phyloP scores from a whole-genome alignment of 2,329 filamentous ascomycete genomes.

The Alternaria infectoria region DNA sequence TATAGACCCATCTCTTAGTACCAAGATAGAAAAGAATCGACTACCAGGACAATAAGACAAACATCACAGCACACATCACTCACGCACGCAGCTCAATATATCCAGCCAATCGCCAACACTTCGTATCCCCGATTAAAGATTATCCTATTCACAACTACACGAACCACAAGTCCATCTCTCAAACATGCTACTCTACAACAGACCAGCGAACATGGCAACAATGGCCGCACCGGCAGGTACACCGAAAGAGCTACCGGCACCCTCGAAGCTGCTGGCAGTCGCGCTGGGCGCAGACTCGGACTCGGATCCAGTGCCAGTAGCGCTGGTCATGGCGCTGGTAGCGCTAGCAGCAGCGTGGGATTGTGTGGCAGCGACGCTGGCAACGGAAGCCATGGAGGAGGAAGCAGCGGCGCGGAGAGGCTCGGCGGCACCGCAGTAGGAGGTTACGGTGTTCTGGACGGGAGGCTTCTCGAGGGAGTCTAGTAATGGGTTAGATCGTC shows the following conservation, averaged over 20 bases:
- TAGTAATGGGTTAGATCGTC: neutral
- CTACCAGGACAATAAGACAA: neutral
- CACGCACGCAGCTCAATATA: neutral
- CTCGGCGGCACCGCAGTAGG: constrained; percentile 52
- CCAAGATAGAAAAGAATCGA: neutral
- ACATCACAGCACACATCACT: neutral
- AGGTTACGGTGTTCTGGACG: constrained; percentile 44
- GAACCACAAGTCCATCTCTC: neutral
- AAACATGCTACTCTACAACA: constrained; percentile 19
- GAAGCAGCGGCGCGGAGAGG: constrained; percentile 37
- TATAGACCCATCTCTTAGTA: neutral
- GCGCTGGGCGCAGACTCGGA: constrained; percentile 1
- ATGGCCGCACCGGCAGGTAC: constrained; percentile 32
- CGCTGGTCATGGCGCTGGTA: neutral
- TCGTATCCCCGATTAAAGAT: constrained; percentile 6
- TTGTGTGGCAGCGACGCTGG: constrained; percentile 28
- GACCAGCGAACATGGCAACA: constrained; percentile 24
- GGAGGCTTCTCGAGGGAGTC: constrained; percentile 48
- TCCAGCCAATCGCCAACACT: neutral
- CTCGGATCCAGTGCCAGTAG: neutral
- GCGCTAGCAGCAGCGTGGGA: constrained; percentile 12
- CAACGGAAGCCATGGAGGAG: constrained; percentile 21
- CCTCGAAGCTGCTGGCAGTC: constrained; percentile 19
- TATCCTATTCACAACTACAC: constrained; percentile 5
- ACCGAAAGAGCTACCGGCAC: constrained; percentile 16